Evolutionary conservation across 495 filamentous ascomycete species (phyloP).

Genomic region (Aspergillus bridgeri): DNA sequence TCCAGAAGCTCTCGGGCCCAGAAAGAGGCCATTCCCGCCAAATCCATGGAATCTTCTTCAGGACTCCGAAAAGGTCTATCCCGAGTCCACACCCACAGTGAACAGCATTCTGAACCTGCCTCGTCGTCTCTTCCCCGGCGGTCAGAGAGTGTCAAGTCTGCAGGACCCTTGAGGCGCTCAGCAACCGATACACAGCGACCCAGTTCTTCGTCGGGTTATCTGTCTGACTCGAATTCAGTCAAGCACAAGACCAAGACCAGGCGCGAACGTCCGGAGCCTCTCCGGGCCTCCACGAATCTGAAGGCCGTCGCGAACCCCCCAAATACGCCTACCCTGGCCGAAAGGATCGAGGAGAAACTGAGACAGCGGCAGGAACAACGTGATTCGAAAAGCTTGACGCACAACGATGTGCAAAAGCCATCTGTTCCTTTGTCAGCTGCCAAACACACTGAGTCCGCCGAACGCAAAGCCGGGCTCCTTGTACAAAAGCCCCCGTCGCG

Average conservation of each 20-base stretch:
- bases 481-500: not conserved
- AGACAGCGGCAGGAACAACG: constrained; percentile 26
- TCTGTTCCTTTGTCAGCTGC: not conserved
- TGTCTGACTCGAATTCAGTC: constrained; percentile 25
- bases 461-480: not conserved
- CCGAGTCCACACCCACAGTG: not conserved
- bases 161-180: not conserved
- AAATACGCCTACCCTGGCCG: constrained; percentile 27
- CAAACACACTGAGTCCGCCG: not conserved
- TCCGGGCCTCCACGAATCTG: not conserved
- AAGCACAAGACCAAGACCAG: constrained; percentile 5
- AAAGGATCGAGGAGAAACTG: constrained; percentile 39
- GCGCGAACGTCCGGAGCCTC: constrained; percentile 1
- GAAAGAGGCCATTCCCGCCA: not conserved
- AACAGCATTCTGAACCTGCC: not conserved
- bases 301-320: constrained; percentile 2
- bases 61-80: not conserved
- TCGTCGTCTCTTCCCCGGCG: not conserved
- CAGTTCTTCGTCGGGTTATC: constrained; percentile 17
- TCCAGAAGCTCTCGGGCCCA: not conserved
- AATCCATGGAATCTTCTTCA: not conserved
- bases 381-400: constrained; percentile 17
- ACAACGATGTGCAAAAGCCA: constrained; percentile 11
- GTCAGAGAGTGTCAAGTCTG: not conserved
- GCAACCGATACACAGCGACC: not conserved